A percentile compares a stretch with the other conserved stretches of the same genome.
Evolutionary conservation across 2,329 filamentous ascomycete species (phyloP).

Genomic region (Pseudogymnoascus sp.): DNA sequence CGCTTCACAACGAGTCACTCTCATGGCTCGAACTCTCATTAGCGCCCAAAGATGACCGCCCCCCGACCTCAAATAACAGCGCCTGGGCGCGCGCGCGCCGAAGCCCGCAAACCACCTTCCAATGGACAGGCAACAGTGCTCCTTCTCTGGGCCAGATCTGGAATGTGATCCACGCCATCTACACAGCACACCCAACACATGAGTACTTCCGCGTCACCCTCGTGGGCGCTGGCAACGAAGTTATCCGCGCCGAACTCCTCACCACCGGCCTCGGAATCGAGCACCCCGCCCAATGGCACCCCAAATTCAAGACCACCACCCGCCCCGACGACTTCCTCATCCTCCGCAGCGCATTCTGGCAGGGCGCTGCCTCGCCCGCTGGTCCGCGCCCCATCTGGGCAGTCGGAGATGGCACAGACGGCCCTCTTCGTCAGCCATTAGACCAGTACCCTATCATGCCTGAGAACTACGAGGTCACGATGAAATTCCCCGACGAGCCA

Average conservation of each 20-base stretch:
- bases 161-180: slow-evolving; percentile 32
- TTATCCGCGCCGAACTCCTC: slow-evolving; percentile 25
- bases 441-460: slow-evolving; percentile 33
- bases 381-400: slow-evolving; percentile 55
- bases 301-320: slow-evolving; percentile 7
- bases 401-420: slow-evolving; percentile 11
- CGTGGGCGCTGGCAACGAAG: slow-evolving; percentile 22
- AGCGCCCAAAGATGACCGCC: slow-evolving; percentile 17
- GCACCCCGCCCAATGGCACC: slow-evolving; percentile 15
- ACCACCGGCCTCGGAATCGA: slow-evolving; percentile 20
- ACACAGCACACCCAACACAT: slow-evolving; percentile 24
- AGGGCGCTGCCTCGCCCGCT: slow-evolving; percentile 59
- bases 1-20: slow-evolving; percentile 25
- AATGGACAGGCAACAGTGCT: slow-evolving; percentile 25
- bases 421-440: slow-evolving; percentile 31
- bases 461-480: slow-evolving; percentile 35
- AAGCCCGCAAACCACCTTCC: slow-evolving; percentile 26
- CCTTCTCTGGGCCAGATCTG: slow-evolving; percentile 32
- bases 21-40: slow-evolving; percentile 22
- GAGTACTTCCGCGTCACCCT: slow-evolving; percentile 31
- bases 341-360: slow-evolving; percentile 55
- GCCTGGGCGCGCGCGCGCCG: slow-evolving; percentile 29
- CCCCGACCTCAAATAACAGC: slow-evolving; percentile 29
- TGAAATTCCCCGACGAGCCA: slow-evolving; percentile 19
- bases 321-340: slow-evolving; percentile 35